Evolutionary conservation across 306 rosid genomes (phyloP), one percentile per base, ranked within the genome.

Genomic region (Acacia confusa): DNA sequence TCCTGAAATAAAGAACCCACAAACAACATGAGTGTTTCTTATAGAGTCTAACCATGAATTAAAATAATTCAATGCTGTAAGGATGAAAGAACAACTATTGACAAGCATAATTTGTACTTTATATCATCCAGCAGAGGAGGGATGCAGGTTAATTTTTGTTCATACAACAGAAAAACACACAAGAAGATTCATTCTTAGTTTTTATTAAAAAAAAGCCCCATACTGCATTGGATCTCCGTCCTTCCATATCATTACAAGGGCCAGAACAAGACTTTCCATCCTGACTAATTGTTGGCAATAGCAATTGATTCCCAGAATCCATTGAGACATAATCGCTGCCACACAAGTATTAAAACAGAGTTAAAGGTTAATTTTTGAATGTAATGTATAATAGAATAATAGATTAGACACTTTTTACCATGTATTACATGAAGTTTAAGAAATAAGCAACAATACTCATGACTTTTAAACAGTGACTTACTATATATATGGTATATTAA

Each of bases 1-100:
- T 82, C 85, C 90, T 85, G 79, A 81, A 76, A 76, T 78, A 47
- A 78, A 85, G 81, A 72, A 70, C 87, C 60, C 40, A 63, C 25
- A 64, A 68, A 82, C 32, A 74, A 63, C 72, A 38, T 16, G 34
- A 22, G 57, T 14, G 27, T 79, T 81, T 82, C 57, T 43, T 22
- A 78, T 27, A 22, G 65, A 75, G 79, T 7, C 60, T 74, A 80
- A 82, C 45, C 28, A 67, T 13, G 27, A 57, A 14, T 58, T 77
- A 52, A 32, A 61, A 61, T 34, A 72, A 66, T 53, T 69, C n/a
- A 70, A 63, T 28, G 71, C 47, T 61, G 30, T 22, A 41, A 19
- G 61, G 70, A n/a, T 55, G 38, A 40, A n/a, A 17, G 70, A 71
- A 57, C 75, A 75, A 65, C 47, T 75, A n/a, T 52, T 50, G 66